These are phyloP conservation scores for Candida buenavistaensis DNA, from an alignment of 1,139 yeast species.

Conservation along the genomic window DNA sequence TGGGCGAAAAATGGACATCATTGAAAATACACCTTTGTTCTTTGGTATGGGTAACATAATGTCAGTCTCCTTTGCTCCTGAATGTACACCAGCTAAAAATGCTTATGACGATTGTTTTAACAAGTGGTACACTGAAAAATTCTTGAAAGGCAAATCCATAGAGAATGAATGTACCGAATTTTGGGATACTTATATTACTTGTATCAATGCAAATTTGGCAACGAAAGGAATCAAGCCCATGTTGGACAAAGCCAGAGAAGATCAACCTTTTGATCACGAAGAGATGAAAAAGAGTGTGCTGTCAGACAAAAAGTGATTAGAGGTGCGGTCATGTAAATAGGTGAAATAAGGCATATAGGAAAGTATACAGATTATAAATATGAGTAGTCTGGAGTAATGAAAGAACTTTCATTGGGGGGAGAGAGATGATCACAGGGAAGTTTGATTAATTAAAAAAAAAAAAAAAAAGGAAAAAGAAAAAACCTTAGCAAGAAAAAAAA, in stretches of 20 bases:
- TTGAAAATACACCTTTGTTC: background rate
- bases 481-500: no score
- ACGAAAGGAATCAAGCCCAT: constrained; percentile 77
- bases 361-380: no score
- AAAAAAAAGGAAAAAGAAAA: no score
- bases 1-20: no score
- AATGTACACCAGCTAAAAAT: constrained; percentile 84
- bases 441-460: no score
- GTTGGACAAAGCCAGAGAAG: constrained; percentile 87
- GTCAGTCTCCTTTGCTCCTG: constrained; percentile 97
- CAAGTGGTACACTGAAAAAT: constrained; percentile 92
- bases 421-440: no score
- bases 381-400: no score
- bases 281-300: constrained; percentile 30
- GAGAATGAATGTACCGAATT: constrained; percentile 88
- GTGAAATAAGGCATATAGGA: no score
- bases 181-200: constrained; percentile 84
- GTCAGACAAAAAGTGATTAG: no score
- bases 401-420: no score
- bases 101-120: constrained; percentile 92
- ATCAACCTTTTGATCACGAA: constrained; percentile 69
- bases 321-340: no score
- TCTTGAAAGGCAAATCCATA: constrained; percentile 66
- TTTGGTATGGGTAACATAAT: constrained; percentile 68
- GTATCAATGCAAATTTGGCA: constrained; percentile 76